Base-by-base conservation (phyloP, 2,329 filamentous ascomycete genomes). In the Sarocladium kiliense region DNA sequence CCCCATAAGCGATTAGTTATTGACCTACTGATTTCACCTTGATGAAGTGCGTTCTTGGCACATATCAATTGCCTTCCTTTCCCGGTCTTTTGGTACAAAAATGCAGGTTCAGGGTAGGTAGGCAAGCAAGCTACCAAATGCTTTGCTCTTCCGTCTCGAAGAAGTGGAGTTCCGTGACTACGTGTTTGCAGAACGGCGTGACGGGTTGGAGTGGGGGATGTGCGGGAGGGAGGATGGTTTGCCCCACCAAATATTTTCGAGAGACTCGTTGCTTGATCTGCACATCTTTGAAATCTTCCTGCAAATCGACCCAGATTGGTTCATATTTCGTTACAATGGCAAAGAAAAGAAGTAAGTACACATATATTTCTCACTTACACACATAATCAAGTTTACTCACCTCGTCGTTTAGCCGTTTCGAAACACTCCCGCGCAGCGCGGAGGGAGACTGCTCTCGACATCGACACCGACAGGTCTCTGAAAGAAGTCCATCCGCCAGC, bases 361-460 rank as follows among this genome's bases (percentile, higher is more conserved):
- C 21, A 34, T 36, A n/a, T 25, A 2, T 45, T 19, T 47, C 11
- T 47, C 34, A 12, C 10, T 47, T 4, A 18, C 6, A 6, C 16
- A 18, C n/a, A 18, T 18, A 9, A 6, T 9, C 6, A n/a, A 23
- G 6, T 42, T 6, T 45, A 16, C n/a, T 26, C 45, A 64, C 59
- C 44, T 36, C 19, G 25, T 7, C 18, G 19, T 14, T 18, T 65
- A 88, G 85, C 74, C 55, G 76, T 77, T 37, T 89, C 87, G 3
- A 70, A 84, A 56, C 87, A 86, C 74, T 92, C 89, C 54, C 86
- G 89, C 60, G 87, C 87, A 57, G 87, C 87, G 39, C 82, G 88
- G 65, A 84, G 89, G 60, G 88, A 85, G 47, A 82, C 83, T 16
- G 88, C 86, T 3, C 86, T 87, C 25, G 77, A 84, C 63, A 85